Conservation (phyloP, 345 rosid species). For the Eucalyptus virginea region DNA sequence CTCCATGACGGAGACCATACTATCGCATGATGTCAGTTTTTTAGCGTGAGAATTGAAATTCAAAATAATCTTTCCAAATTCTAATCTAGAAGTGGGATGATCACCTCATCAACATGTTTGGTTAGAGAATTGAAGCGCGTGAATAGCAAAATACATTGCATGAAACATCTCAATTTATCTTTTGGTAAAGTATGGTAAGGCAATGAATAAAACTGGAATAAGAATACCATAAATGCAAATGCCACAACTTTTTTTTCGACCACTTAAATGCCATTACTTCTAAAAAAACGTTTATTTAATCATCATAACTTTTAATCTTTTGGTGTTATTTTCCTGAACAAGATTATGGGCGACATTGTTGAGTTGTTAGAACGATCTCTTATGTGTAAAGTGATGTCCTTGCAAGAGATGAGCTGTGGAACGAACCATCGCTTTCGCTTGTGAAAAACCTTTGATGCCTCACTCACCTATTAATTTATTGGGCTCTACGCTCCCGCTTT, state of each 20-base stretch:
- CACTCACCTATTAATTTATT: too few species aligned
- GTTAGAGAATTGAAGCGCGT: not conserved
- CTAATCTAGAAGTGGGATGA: not conserved
- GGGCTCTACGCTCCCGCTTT: too few species aligned
- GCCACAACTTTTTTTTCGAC: not conserved
- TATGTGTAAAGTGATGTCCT: too few species aligned
- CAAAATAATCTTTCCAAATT: not conserved
- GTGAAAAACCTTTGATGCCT: too few species aligned
- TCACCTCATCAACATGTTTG: not conserved
- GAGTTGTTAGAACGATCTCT: not conserved
- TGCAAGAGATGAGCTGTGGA: too few species aligned
- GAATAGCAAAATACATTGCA: not conserved
- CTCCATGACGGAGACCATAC: not conserved
- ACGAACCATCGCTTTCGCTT: too few species aligned
- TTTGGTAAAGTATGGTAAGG: not conserved
- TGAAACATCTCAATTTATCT: not conserved
- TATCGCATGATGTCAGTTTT: not conserved
- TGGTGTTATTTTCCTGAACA: not conserved
- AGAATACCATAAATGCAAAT: accelerated
- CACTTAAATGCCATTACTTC: not conserved
- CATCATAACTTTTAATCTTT: not conserved
- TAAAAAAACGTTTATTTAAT: not conserved
- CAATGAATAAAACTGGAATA: not conserved
- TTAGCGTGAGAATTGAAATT: not conserved
- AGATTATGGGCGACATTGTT: not conserved